Evolutionary conservation across 164 flowering plant genomes (phyloP).

Genomic region (Vitis riparia): DNA sequence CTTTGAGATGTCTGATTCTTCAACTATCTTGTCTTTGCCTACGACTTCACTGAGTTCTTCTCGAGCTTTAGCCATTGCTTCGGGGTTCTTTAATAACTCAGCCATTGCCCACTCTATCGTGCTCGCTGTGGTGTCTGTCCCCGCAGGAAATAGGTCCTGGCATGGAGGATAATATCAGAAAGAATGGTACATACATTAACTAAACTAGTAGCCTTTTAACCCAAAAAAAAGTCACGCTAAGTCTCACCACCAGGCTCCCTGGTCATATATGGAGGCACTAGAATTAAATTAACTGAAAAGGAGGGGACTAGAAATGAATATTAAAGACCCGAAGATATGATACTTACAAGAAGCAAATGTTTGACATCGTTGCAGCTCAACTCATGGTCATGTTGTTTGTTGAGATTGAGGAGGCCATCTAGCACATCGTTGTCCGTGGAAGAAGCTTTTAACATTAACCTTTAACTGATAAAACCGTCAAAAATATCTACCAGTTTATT

Average conservation of each 20-base stretch:
- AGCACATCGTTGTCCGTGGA: slow-evolving; percentile 18
- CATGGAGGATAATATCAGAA: background rate
- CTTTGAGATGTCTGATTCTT: slow-evolving; percentile 18
- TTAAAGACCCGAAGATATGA: no score
- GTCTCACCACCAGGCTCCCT: no score
- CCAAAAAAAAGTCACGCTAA: no score
- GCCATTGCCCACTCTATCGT: slow-evolving; percentile 28
- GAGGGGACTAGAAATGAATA: no score
- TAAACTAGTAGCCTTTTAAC: no score
- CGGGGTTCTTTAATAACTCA: slow-evolving; percentile 17
- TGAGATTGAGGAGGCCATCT: slow-evolving; percentile 18
- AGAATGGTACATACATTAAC: no score
- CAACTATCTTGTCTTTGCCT: background rate
- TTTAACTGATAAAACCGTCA: slow-evolving; percentile 17
- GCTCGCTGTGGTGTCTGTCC: slow-evolving; percentile 17
- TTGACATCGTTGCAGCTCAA: background rate
- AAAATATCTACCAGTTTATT: slow-evolving; percentile 14
- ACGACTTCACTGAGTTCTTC: slow-evolving; percentile 1
- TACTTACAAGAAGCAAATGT: slow-evolving; percentile 13
- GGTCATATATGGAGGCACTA: no score
- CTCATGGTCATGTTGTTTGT: slow-evolving; percentile 14
- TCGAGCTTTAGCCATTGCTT: slow-evolving; percentile 10
- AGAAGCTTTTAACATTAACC: background rate
- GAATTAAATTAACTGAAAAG: no score
- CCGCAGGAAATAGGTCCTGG: slow-evolving; percentile 24